Conservation (phyloP, 257 asterid species). For the Solanum corneliomulleri region DNA sequence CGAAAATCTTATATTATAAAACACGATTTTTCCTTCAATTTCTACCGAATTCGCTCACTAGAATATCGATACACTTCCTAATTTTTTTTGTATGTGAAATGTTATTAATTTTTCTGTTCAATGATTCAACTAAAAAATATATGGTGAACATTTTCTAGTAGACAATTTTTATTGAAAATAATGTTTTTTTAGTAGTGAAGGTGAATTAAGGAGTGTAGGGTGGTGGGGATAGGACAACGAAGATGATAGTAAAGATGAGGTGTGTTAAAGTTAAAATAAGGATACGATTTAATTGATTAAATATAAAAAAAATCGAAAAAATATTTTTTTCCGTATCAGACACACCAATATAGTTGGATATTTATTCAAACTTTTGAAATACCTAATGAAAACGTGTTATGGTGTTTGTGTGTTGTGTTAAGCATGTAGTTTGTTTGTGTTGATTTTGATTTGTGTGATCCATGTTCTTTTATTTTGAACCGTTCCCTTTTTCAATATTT, state of each 20-base stretch:
- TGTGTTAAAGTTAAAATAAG: not conserved
- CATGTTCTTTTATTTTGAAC: not conserved
- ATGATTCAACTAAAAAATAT: too few relatives aligned
- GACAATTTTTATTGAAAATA: too few relatives aligned
- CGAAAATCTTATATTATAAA: too few relatives aligned
- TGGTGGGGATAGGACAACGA: not conserved
- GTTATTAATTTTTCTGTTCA: too few relatives aligned
- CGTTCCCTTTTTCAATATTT: not conserved
- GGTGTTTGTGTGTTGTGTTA: not conserved
- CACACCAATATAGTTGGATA: not conserved
- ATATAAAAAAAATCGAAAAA: rapidly evolving
- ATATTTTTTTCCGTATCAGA: too few relatives aligned
- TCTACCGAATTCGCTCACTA: too few relatives aligned
- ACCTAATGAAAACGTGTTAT: not conserved
- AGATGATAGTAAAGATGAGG: not conserved
- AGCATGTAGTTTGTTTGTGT: not conserved
- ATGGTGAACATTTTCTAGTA: too few relatives aligned
- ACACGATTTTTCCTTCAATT: too few relatives aligned
- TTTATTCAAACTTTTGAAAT: not conserved
- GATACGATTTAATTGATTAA: too few relatives aligned
- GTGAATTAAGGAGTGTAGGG: not conserved
- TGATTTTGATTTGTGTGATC: not conserved
- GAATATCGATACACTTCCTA: too few relatives aligned
- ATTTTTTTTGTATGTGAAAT: too few relatives aligned
- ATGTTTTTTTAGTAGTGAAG: too few relatives aligned